Base-by-base conservation (phyloP, 148 eudicot species). In the Pharnaceum exiguum region DNA sequence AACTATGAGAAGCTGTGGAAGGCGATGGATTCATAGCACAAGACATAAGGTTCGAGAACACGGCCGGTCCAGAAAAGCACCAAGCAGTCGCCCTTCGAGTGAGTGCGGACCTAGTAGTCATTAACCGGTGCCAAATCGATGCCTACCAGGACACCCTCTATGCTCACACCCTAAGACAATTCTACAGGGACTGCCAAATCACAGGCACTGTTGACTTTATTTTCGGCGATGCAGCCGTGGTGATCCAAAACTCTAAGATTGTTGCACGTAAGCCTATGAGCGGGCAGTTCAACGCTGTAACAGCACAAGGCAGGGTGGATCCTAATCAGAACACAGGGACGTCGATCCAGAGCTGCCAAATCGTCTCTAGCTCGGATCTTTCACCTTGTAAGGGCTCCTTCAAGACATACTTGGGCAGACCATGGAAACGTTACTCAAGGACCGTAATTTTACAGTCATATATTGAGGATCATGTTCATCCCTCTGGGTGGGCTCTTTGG, bases 111-210 rank as follows among this genome's bases (percentile, higher is more conserved):
- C 5, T 46, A 5, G 47, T 63, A 5, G 63, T 66, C 44, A 27
- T 63, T 16, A 35, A 50, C 47, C 30, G 48, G 1, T 62, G 66
- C 11, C 36, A 39, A n/a, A 24, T 62, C 22, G 37, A 62, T 12
- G 66, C 51, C 2, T 62, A 50, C 25, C 66, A 62, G 39, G 66
- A 62, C 66, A 62, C 66, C 18, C 66, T 62, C 35, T 62, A 62
- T 16, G 28, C 57, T 13, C 57, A 62, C 48, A 48, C 30, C n/a
- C 57, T 36, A 12, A 50, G 66, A 12, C 66, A 62, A 10, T 62
- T 62, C 48, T 62, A 62, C 19, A 50, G 57, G 7, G 56, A 49
- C 16, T 62, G 66, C 38, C 25, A 10, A 22, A 50, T 62, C 33
- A 36, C 36, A 0, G 66, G 66, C 48, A 62, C 66, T 17, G 47